phyloP scores from a whole-genome alignment of 2,329 filamentous ascomycete species.

The Colletotrichum euphorbiae region DNA sequence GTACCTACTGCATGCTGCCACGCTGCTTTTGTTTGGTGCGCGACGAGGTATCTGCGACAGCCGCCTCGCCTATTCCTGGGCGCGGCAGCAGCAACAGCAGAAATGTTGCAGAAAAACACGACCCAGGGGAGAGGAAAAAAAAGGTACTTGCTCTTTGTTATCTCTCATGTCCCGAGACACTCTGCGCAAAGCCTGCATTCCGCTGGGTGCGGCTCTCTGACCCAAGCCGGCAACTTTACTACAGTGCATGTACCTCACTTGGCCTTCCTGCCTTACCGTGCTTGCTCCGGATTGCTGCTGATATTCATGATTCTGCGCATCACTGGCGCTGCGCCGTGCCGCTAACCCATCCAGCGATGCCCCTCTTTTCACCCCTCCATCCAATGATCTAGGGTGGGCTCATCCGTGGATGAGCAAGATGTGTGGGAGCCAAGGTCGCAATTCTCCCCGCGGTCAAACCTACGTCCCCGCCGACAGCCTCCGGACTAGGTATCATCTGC shows the following conservation, averaged over 20 bases:
- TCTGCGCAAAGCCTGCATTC: slow-evolving; percentile 18
- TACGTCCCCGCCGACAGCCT: slow-evolving; percentile 40
- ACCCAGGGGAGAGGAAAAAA: too few relatives aligned
- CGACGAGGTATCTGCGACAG: slow-evolving; percentile 35
- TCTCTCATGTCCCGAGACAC: slow-evolving; percentile 32
- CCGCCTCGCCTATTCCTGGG: slow-evolving; percentile 19
- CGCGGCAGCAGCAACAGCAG: background rate
- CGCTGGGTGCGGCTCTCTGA: slow-evolving; percentile 28
- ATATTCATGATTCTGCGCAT: slow-evolving; percentile 34
- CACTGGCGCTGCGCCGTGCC: slow-evolving; percentile 22
- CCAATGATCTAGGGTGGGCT: slow-evolving; percentile 31
- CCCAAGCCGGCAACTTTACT: background rate
- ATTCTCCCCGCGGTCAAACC: slow-evolving; percentile 38
- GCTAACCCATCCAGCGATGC: slow-evolving; percentile 17
- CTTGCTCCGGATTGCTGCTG: background rate
- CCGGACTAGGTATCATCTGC: slow-evolving; percentile 38
- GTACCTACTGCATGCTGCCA: background rate
- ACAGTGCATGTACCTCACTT: slow-evolving; percentile 3
- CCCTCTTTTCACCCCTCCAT: slow-evolving; percentile 38
- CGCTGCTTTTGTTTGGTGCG: slow-evolving; percentile 21
- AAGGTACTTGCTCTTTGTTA: slow-evolving; percentile 17
- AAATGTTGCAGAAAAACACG: too few relatives aligned
- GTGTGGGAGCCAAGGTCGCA: slow-evolving; percentile 31
- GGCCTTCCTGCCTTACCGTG: background rate
- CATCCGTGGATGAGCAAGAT: slow-evolving; percentile 17